phyloP scores from a whole-genome alignment of 805 yeast species.

The Kregervanrija fluxuum region DNA sequence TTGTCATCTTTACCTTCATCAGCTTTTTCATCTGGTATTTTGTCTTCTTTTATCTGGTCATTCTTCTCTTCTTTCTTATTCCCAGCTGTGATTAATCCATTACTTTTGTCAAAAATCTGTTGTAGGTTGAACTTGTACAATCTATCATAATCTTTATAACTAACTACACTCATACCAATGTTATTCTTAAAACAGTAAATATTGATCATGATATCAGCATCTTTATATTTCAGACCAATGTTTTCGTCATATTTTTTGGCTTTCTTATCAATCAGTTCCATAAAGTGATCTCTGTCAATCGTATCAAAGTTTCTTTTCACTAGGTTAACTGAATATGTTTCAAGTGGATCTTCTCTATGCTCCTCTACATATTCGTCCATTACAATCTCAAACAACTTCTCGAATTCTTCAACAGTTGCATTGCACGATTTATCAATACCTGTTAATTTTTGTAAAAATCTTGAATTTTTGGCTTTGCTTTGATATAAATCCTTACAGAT shows the following conservation, averaged over 20 bases:
- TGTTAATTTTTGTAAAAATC: conserved; percentile 70
- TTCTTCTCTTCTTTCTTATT: conserved; percentile 1
- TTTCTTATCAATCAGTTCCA: conserved; percentile 40
- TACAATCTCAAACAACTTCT: conserved; percentile 32
- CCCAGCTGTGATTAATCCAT: conserved; percentile 13
- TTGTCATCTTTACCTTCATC: no score
- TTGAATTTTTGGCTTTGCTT: conserved; percentile 49
- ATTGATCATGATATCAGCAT: conserved; percentile 68
- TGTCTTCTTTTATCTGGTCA: background rate
- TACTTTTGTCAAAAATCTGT: conserved; percentile 55
- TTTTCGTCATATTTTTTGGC: conserved; percentile 43
- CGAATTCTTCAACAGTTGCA: conserved; percentile 63
- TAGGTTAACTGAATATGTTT: conserved; percentile 73
- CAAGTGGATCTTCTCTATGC: conserved; percentile 3
- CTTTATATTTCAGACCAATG: conserved; percentile 62
- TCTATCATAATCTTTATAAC: conserved; percentile 42
- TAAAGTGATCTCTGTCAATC: conserved; percentile 65
- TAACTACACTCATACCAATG: conserved; percentile 81
- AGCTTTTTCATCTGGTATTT: background rate
- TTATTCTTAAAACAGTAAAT: conserved; percentile 87
- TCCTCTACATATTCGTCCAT: conserved; percentile 14
- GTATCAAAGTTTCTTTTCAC: conserved; percentile 72
- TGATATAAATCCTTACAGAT: conserved; percentile 56
- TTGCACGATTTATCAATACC: conserved; percentile 75
- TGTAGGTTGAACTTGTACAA: conserved; percentile 72